These are phyloP conservation scores for Leptomonas seymouri DNA, from an alignment of 208 protist genomes.

Conservation along the genomic window DNA sequence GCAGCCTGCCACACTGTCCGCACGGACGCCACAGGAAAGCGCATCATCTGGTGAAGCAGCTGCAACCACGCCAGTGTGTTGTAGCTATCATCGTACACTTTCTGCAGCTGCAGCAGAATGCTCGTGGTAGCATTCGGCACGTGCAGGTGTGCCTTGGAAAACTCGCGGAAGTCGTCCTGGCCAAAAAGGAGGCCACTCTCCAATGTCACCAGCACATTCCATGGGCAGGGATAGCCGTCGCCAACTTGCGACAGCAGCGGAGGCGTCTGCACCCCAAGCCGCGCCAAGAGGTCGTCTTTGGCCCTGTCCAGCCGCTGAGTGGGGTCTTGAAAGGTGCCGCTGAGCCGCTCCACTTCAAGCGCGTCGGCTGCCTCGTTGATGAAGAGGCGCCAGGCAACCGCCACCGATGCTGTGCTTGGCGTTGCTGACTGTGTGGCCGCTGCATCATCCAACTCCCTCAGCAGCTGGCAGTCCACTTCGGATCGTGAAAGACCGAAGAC, in stretches of 20 bases:
- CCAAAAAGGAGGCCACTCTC: conserved; percentile 25
- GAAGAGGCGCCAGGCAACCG: conserved; percentile 35
- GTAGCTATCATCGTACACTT: conserved; percentile 60
- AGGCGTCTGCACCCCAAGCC: conserved; percentile 54
- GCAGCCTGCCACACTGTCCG: conserved; percentile 73
- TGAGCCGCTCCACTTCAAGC: conserved; percentile 74
- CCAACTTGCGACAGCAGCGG: conserved; percentile 51
- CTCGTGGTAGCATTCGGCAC: conserved; percentile 67
- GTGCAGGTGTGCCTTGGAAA: conserved; percentile 34
- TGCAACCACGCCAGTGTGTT: conserved; percentile 68
- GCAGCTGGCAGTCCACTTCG: conserved; percentile 38
- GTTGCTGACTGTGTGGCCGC: background rate
- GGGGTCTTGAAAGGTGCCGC: conserved; percentile 49
- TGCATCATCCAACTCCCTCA: conserved; percentile 36
- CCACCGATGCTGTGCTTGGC: background rate
- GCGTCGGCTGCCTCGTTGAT: conserved; percentile 66
- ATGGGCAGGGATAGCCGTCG: conserved; percentile 65
- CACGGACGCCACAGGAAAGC: conserved; percentile 72
- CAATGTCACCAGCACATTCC: conserved; percentile 73
- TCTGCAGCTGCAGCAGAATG: conserved; percentile 42
- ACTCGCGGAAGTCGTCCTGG: conserved; percentile 23
- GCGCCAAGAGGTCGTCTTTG: conserved; percentile 22
- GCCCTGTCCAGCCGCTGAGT: conserved; percentile 16
- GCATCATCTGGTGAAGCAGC: conserved; percentile 57
- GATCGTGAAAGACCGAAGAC: conserved; percentile 15